Evolutionary conservation across 1,284 basidiomycete species (phyloP).

Genomic region (Cryptococcus sp.): DNA sequence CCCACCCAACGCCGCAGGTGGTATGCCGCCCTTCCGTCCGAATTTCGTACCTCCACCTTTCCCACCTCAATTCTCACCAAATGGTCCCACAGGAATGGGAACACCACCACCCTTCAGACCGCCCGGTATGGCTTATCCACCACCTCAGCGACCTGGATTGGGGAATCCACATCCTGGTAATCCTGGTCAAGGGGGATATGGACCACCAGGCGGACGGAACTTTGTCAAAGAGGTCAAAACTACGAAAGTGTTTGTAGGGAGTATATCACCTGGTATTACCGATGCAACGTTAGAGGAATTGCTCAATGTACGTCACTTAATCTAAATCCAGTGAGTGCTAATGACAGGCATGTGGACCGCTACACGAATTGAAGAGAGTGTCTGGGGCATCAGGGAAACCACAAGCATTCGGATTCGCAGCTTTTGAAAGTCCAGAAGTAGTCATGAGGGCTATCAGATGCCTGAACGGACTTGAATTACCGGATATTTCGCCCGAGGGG

Average conservation of each 20-base stretch:
- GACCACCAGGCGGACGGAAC: constrained; percentile 3
- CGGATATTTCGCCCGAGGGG: constrained; percentile 61
- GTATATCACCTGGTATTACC: constrained; percentile 86
- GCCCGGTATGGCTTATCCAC: constrained; percentile 2
- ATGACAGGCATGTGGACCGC: constrained; percentile 73
- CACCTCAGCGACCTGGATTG: constrained; percentile 22
- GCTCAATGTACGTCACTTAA: constrained; percentile 60
- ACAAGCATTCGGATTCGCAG: constrained; percentile 92
- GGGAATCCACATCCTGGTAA: constrained; percentile 18
- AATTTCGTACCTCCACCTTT: constrained; percentile 28
- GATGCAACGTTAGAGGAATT: constrained; percentile 70
- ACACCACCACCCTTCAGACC: neutral
- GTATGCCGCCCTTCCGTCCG: constrained; percentile 23
- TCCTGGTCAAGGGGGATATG: constrained; percentile 4
- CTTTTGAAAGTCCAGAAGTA: constrained; percentile 82
- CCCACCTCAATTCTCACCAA: constrained; percentile 30
- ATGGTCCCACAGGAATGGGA: constrained; percentile 1
- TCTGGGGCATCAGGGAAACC: constrained; percentile 85
- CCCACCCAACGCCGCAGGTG: constrained; percentile 15
- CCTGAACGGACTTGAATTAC: constrained; percentile 78
- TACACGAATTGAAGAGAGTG: constrained; percentile 83
- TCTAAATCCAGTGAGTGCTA: constrained; percentile 1
- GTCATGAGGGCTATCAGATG: constrained; percentile 75
- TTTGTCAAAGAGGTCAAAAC: constrained; percentile 47
- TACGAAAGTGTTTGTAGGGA: constrained; percentile 79